phyloP scores from a whole-genome alignment of 768 basidiomycete genomes.

The Leccinum variicolor region DNA sequence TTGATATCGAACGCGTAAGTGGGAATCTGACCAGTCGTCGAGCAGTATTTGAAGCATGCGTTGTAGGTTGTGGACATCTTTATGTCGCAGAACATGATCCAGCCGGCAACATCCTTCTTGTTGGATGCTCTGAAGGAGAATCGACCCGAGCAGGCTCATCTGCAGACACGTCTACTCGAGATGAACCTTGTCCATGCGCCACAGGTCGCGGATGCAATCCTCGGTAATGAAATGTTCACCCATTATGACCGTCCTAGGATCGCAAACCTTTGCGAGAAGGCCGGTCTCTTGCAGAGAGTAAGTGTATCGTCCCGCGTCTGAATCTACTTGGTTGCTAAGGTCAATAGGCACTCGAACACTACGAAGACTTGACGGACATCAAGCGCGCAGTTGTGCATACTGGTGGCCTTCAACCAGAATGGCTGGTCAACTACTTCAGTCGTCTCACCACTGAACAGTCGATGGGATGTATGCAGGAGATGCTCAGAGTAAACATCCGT shows the following conservation, averaged over 20 bases:
- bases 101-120: conserved; percentile 97
- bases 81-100: conserved; percentile 99
- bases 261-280: conserved; percentile 98
- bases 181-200: conserved; percentile 98
- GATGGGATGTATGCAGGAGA: conserved; percentile 93
- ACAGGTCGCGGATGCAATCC: conserved; percentile 97
- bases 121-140: conserved; percentile 98
- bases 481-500: conserved; percentile 94
- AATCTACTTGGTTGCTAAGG: conserved; percentile 6
- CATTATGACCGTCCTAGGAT: conserved; percentile 96
- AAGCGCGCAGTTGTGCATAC: conserved; percentile 97
- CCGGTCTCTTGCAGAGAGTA: conserved; percentile 90
- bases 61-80: conserved; percentile 92
- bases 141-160: conserved; percentile 91
- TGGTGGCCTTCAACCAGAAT: conserved; percentile 82
- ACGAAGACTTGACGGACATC: conserved; percentile 97
- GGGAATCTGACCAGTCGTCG: neutral
- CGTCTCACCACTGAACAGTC: conserved; percentile 96
- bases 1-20: conserved; percentile 87
- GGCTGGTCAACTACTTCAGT: conserved; percentile 97
- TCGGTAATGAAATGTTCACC: conserved; percentile 97
- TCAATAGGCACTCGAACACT: conserved; percentile 91
- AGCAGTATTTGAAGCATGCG: neutral
- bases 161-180: conserved; percentile 95
- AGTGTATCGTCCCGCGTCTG: conserved; percentile 22